Percentiles rank a stretch among this genome's conserved stretches.
phyloP scores from a whole-genome alignment of 2,329 filamentous ascomycete genomes.

The Grosmannia clavigera region DNA sequence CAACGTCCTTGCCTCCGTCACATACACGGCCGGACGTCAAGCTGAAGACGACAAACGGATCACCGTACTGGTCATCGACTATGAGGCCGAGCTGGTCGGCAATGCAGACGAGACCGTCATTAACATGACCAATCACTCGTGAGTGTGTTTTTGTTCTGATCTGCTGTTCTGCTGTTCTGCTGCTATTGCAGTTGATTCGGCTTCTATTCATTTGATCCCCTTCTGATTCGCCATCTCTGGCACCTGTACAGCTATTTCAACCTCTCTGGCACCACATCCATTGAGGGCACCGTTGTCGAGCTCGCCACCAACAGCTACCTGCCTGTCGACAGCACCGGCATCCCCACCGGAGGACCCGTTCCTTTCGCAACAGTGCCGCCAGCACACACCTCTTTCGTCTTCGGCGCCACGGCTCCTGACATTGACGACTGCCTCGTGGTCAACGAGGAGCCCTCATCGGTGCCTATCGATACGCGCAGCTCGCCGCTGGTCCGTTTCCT shows the following conservation, averaged over 20 bases:
- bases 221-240: background rate
- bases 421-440: slow-evolving; percentile 89
- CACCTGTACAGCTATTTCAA: slow-evolving; percentile 46
- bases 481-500: slow-evolving; percentile 54
- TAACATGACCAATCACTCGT: slow-evolving; percentile 95
- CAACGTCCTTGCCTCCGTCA: slow-evolving; percentile 62
- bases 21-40: slow-evolving; percentile 66
- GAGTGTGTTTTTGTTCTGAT: slow-evolving; percentile 15
- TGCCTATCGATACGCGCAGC: slow-evolving; percentile 54
- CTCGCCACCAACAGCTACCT: slow-evolving; percentile 55
- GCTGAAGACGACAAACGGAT: slow-evolving; percentile 44
- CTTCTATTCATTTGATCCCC: background rate
- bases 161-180: no score
- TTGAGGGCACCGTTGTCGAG: slow-evolving; percentile 51
- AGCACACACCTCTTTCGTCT: slow-evolving; percentile 53
- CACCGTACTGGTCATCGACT: slow-evolving; percentile 72
- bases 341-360: slow-evolving; percentile 56
- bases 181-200: no score
- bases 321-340: slow-evolving; percentile 58
- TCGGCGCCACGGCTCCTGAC: slow-evolving; percentile 58
- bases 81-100: slow-evolving; percentile 69
- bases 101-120: slow-evolving; percentile 80
- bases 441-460: slow-evolving; percentile 44
- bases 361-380: slow-evolving; percentile 53
- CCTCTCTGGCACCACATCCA: slow-evolving; percentile 38